phyloP scores from a whole-genome alignment of 345 rosid species.

The Aegle marmelos region DNA sequence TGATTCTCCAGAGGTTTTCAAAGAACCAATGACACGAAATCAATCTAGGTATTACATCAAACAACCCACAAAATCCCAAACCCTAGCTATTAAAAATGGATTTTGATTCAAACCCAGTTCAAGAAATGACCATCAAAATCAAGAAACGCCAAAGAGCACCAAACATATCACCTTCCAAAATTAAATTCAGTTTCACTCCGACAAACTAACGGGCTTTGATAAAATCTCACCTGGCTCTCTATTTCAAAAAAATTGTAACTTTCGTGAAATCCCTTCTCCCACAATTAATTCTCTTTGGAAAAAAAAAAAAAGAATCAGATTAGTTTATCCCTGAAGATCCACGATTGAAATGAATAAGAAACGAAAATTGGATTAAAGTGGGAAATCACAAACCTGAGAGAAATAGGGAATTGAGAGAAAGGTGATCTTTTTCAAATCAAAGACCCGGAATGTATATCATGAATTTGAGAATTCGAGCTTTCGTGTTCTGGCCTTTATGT shows the following conservation, averaged over 20 bases:
- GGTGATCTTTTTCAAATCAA: slow-evolving; percentile 2
- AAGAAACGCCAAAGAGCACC: slow-evolving; percentile 20
- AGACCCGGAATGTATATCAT: background rate
- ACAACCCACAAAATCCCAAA: slow-evolving; percentile 2
- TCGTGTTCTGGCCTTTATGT: slow-evolving; percentile 22
- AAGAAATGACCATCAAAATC: slow-evolving; percentile 20
- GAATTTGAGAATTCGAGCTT: slow-evolving; percentile 15
- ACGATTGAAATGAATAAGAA: slow-evolving; percentile 19
- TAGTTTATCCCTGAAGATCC: slow-evolving; percentile 8
- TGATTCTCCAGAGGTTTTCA: slow-evolving; percentile 19
- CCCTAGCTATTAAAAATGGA: slow-evolving; percentile 23
- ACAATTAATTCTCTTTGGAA: slow-evolving; percentile 4
- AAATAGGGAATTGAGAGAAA: slow-evolving; percentile 20
- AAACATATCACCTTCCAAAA: slow-evolving; percentile 16
- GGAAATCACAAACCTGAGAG: slow-evolving; percentile 28
- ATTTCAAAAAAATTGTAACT: slow-evolving; percentile 20
- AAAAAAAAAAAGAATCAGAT: background rate
- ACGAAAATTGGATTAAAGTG: background rate
- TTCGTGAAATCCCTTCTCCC: slow-evolving; percentile 13
- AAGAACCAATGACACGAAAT: background rate
- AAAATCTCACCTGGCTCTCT: slow-evolving; percentile 20
- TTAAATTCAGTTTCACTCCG: slow-evolving; percentile 17
- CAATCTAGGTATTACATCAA: background rate
- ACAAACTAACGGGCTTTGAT: background rate
- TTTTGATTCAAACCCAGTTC: slow-evolving; percentile 33